Conservation (phyloP, 805 yeast species). For the Candida montana region DNA sequence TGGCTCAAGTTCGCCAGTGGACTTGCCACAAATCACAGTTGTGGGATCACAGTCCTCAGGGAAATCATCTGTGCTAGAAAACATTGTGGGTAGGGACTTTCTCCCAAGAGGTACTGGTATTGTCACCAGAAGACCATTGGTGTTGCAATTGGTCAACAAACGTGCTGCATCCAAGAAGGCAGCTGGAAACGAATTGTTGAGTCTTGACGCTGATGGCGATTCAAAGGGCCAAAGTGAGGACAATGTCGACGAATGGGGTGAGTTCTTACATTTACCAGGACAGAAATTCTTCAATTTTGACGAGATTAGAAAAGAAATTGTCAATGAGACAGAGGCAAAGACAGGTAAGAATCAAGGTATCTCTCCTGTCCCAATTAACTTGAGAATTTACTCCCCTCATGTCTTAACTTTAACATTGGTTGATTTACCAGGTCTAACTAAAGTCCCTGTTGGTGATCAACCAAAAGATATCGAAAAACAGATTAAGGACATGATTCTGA, state of each 20-base stretch:
- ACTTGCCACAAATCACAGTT: slow-evolving; percentile 90
- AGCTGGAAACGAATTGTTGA: slow-evolving; percentile 25
- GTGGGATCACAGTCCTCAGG: slow-evolving; percentile 92
- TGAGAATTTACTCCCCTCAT: slow-evolving; percentile 89
- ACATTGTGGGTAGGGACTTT: slow-evolving; percentile 87
- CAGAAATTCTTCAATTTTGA: slow-evolving; percentile 82
- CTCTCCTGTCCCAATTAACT: slow-evolving; percentile 85
- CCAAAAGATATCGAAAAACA: slow-evolving; percentile 95
- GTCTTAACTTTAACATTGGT: slow-evolving; percentile 91
- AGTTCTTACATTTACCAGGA: slow-evolving; percentile 87
- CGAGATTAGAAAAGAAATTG: slow-evolving; percentile 86
- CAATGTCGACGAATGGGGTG: slow-evolving; percentile 92
- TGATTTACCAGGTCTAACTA: slow-evolving; percentile 95
- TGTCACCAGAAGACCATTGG: slow-evolving; percentile 84
- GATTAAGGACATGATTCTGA: slow-evolving; percentile 87
- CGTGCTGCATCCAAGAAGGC: slow-evolving; percentile 35
- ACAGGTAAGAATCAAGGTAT: slow-evolving; percentile 85
- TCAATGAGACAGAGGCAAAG: slow-evolving; percentile 82
- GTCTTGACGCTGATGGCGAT: slow-evolving; percentile 35
- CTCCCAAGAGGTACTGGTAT: slow-evolving; percentile 91
- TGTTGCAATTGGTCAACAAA: slow-evolving; percentile 72
- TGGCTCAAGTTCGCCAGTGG: slow-evolving; percentile 75
- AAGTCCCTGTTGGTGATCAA: slow-evolving; percentile 98
- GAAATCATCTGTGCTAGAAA: slow-evolving; percentile 83
- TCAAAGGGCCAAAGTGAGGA: slow-evolving; percentile 54